Evolutionary conservation across 2,329 filamentous ascomycete genomes (phyloP).

Genomic region (Sporothrix brasiliensis): DNA sequence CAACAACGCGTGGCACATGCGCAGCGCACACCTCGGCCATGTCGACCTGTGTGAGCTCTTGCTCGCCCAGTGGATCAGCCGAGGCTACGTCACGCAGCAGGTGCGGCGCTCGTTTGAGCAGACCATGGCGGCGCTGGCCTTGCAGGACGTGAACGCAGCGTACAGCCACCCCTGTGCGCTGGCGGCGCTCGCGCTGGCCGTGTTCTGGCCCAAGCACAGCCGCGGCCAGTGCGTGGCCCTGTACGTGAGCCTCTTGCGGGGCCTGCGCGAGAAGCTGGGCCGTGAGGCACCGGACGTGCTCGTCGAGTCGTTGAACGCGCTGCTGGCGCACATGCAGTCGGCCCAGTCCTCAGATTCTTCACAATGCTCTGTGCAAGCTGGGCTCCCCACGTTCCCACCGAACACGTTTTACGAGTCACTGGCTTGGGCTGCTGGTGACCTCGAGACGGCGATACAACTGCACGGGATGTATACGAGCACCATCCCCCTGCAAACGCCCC

Average conservation of each 20-base stretch:
- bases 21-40: conserved; percentile 5
- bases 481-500: neutral
- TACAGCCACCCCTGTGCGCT: conserved; percentile 36
- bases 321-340: neutral
- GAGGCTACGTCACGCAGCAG: conserved; percentile 36
- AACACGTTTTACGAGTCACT: conserved; percentile 38
- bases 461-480: conserved; percentile 34
- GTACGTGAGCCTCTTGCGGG: conserved; percentile 31
- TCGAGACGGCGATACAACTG: conserved; percentile 35
- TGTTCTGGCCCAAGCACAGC: conserved; percentile 33
- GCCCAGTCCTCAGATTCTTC: neutral
- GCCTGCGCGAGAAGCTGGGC: conserved; percentile 24
- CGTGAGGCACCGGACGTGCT: conserved; percentile 21
- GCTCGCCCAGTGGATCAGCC: conserved; percentile 42
- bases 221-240: conserved; percentile 27
- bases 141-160: neutral
- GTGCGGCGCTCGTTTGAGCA: conserved; percentile 22
- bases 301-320: conserved; percentile 28
- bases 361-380: neutral
- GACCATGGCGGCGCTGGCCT: conserved; percentile 1
- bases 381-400: conserved; percentile 23
- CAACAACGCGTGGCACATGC: conserved; percentile 22
- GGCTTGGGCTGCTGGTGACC: conserved; percentile 37
- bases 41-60: conserved; percentile 40
- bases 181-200: conserved; percentile 39